Percentiles rank a stretch among this genome's conserved stretches.
Conservation (phyloP, 441 rosid species). For the Aleurites moluccanus region DNA sequence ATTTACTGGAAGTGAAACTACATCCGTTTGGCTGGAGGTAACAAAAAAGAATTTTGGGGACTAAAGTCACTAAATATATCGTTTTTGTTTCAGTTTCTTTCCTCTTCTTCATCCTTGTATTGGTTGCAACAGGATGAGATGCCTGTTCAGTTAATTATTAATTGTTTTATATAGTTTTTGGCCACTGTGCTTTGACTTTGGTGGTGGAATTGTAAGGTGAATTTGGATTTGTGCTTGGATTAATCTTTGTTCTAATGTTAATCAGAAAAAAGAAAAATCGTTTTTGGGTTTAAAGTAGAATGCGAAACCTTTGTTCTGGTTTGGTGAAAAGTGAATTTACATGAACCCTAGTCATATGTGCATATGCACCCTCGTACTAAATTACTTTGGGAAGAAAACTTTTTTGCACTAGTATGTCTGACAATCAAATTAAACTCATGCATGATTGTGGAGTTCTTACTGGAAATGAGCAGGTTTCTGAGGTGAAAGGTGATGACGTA, state of each 20-base stretch:
- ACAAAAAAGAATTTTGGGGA: too few relatives aligned
- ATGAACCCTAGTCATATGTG: not conserved
- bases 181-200: not conserved
- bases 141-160: not conserved
- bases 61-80: not conserved
- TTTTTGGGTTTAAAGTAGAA: not conserved
- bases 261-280: not conserved
- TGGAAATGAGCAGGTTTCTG: conserved; percentile 61
- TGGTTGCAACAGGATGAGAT: not conserved
- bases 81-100: not conserved
- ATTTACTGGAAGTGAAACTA: conserved; percentile 97
- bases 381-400: not conserved
- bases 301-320: not conserved
- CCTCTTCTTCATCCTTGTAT: not conserved
- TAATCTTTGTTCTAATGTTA: not conserved
- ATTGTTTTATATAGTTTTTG: not conserved
- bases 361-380: not conserved
- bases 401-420: not conserved
- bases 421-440: conserved; percentile 1
- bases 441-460: conserved; percentile 14
- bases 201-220: not conserved
- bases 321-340: conserved; percentile 2
- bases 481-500: conserved; percentile 85
- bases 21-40: conserved; percentile 99
- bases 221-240: not conserved